These are phyloP conservation scores for Lipomyces sp. DNA, from an alignment of 805 yeast genomes.

Conservation along the genomic window DNA sequence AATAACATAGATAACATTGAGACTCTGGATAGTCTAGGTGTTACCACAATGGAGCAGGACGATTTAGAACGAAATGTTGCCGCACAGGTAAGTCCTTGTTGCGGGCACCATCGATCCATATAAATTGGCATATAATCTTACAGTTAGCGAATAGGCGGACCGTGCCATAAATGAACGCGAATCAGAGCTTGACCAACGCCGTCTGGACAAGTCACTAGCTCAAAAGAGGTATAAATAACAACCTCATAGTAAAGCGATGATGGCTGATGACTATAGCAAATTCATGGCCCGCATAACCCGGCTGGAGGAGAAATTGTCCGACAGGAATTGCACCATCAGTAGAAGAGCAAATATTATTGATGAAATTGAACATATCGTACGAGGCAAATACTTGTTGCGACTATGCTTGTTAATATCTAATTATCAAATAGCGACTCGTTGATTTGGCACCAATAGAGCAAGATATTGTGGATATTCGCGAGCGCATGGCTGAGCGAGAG, in stretches of 20 bases:
- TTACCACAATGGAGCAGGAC: constrained; percentile 75
- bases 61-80: constrained; percentile 78
- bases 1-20: not conserved
- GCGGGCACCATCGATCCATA: not conserved
- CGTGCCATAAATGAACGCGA: constrained; percentile 64
- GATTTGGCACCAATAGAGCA: constrained; percentile 59
- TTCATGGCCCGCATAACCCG: constrained; percentile 51
- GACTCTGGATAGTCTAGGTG: constrained; percentile 51
- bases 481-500: constrained; percentile 50
- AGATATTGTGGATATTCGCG: constrained; percentile 68
- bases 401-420: not conserved
- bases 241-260: not conserved
- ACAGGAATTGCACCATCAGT: constrained; percentile 66
- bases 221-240: constrained; percentile 44
- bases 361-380: constrained; percentile 56
- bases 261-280: constrained; percentile 42
- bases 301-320: constrained; percentile 55
- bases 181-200: constrained; percentile 70
- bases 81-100: constrained; percentile 40
- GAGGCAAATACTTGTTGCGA: constrained; percentile 21
- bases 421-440: constrained; percentile 38
- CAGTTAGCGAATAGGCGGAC: constrained; percentile 58
- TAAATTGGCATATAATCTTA: constrained; percentile 25
- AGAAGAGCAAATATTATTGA: constrained; percentile 59
- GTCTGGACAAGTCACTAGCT: constrained; percentile 69